Conservation (phyloP, 306 rosid genomes). For the Alnus glutinosa region DNA sequence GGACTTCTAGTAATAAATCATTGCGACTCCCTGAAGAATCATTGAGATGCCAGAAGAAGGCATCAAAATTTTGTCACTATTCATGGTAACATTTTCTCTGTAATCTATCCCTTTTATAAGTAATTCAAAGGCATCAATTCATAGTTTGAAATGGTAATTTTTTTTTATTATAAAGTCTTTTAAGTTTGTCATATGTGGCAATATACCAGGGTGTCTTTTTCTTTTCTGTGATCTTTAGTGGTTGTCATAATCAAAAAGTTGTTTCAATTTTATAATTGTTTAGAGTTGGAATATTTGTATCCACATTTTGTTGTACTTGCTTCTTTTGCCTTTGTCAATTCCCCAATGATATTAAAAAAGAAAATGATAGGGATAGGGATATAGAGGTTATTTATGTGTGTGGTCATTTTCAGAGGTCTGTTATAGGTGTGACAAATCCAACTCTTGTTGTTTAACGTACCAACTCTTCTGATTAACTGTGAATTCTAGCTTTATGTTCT, state of each 20-base stretch:
- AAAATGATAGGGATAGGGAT: neutral
- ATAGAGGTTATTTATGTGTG: neutral
- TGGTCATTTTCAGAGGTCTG: neutral
- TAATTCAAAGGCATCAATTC: constrained; percentile 13
- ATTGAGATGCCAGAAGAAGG: constrained; percentile 25
- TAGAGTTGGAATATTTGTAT: neutral
- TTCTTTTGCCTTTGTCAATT: neutral
- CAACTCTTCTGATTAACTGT: neutral
- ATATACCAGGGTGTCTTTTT: constrained; percentile 11
- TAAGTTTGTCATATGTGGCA: constrained; percentile 12
- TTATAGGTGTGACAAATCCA: neutral
- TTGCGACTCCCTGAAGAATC: constrained; percentile 20
- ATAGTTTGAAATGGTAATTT: constrained; percentile 10
- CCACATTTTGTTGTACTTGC: neutral
- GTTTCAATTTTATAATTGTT: neutral
- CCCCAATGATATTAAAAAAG: neutral
- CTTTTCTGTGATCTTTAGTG: constrained; percentile 15
- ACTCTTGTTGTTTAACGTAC: too few species aligned
- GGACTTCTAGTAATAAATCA: constrained; percentile 53
- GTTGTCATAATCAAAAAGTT: neutral
- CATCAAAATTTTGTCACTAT: constrained; percentile 27
- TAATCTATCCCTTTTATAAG: constrained; percentile 11
- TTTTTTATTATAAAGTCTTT: too few species aligned
- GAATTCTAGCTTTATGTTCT: neutral
- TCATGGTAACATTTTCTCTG: constrained; percentile 17